These are phyloP conservation scores for Mallotus nudiflorus DNA, from an alignment of 345 rosid species.

Conservation along the genomic window DNA sequence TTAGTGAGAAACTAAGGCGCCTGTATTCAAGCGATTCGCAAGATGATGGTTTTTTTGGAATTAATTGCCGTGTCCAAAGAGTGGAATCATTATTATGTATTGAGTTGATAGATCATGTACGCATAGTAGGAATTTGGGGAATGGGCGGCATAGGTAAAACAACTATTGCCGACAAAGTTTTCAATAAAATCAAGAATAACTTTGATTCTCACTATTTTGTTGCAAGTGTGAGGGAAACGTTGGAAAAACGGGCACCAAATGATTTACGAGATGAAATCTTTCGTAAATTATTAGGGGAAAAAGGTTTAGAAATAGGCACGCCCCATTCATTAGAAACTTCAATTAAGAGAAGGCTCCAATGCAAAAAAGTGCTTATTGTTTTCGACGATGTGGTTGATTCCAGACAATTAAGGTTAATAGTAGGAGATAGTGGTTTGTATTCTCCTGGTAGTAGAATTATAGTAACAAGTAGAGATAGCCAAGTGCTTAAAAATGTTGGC, in stretches of 20 bases:
- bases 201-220: not conserved
- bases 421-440: not conserved
- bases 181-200: not conserved
- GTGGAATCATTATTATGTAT: not conserved
- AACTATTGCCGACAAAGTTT: not conserved
- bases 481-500: not conserved
- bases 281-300: not conserved
- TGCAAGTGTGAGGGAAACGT: too few species aligned
- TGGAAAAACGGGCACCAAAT: not conserved
- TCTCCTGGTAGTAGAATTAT: not conserved
- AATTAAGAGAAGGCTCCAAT: not conserved
- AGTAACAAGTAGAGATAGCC: conserved; percentile 3
- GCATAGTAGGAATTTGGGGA: conserved; percentile 11
- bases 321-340: not conserved
- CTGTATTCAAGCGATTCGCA: too few species aligned
- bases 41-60: not conserved
- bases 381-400: not conserved
- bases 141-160: conserved; percentile 2
- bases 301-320: not conserved
- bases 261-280: not conserved
- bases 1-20: too few species aligned
- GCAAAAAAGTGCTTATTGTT: not conserved
- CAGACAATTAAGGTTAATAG: not conserved
- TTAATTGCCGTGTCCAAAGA: not conserved
- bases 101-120: not conserved